Conservation (phyloP, 345 rosid genomes). For the Brassica carinata region DNA sequence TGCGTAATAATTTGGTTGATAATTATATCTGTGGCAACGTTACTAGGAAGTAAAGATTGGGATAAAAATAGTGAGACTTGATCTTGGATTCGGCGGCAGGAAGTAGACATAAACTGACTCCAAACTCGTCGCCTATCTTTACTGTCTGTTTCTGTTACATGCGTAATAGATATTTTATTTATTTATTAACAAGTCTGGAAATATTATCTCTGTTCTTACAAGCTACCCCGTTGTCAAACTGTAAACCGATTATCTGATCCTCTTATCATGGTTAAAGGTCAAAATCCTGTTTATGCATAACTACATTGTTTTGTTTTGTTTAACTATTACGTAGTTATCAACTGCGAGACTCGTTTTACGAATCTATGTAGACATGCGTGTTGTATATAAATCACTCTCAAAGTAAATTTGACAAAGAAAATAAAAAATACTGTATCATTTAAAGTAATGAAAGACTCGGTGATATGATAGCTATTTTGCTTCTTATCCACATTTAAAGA, state of each 20-base stretch:
- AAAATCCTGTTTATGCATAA: too few species aligned
- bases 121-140: conserved; percentile 27
- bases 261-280: too few species aligned
- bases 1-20: background rate
- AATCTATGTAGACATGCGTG: conserved; percentile 3
- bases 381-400: background rate
- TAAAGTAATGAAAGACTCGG: conserved; percentile 31
- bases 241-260: too few species aligned
- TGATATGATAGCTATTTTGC: conserved; percentile 40
- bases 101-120: conserved; percentile 42
- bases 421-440: background rate
- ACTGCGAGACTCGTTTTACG: conserved; percentile 11
- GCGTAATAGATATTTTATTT: conserved; percentile 13
- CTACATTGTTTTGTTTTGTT: too few species aligned
- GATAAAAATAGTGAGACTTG: conserved; percentile 6
- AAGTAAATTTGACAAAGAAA: background rate
- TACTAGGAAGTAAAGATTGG: conserved; percentile 5
- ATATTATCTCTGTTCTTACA: too few species aligned
- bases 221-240: too few species aligned
- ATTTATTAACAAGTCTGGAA: too few species aligned
- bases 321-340: background rate
- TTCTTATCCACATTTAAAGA: conserved; percentile 52
- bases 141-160: conserved; percentile 36
- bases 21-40: conserved; percentile 9
- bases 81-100: conserved; percentile 42